phyloP scores from a whole-genome alignment of 371 early-diverging fungal species.

The Mucor racemosus region DNA sequence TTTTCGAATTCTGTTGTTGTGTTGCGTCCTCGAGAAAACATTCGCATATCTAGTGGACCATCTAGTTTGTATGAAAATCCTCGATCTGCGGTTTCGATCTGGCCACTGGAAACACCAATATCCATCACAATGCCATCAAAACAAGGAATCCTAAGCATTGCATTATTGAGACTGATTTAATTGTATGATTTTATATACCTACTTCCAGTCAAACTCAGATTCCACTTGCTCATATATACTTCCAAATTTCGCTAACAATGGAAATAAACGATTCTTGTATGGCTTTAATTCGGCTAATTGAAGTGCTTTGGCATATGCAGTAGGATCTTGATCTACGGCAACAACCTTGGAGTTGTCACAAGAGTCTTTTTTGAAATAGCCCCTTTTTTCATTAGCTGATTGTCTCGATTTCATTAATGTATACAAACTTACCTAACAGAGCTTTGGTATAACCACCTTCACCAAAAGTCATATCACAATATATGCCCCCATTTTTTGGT shows the following conservation, averaged over 20 bases:
- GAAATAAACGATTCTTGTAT: constrained; percentile 55
- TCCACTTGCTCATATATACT: constrained; percentile 38
- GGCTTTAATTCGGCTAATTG: constrained; percentile 44
- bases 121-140: constrained; percentile 78
- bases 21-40: constrained; percentile 55
- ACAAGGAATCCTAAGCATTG: constrained; percentile 36
- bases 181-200: constrained; percentile 1
- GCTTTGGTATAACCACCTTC: constrained; percentile 72
- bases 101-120: constrained; percentile 73
- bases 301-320: constrained; percentile 62
- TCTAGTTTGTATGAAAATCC: constrained; percentile 75
- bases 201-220: constrained; percentile 31
- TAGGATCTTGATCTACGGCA: constrained; percentile 78
- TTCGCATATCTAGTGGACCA: constrained; percentile 75
- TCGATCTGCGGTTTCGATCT: constrained; percentile 61
- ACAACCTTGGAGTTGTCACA: constrained; percentile 59
- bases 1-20: constrained; percentile 15
- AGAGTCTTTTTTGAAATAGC: constrained; percentile 28
- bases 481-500: constrained; percentile 41
- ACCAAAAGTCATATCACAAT: constrained; percentile 77
- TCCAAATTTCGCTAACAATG: constrained; percentile 63
- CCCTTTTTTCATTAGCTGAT: no score
- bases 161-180: not conserved
- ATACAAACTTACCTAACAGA: constrained; percentile 48
- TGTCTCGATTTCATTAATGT: no score